Base-by-base conservation (phyloP, 2,329 filamentous ascomycete species). In the Coniosporium tulheliwenetii region DNA sequence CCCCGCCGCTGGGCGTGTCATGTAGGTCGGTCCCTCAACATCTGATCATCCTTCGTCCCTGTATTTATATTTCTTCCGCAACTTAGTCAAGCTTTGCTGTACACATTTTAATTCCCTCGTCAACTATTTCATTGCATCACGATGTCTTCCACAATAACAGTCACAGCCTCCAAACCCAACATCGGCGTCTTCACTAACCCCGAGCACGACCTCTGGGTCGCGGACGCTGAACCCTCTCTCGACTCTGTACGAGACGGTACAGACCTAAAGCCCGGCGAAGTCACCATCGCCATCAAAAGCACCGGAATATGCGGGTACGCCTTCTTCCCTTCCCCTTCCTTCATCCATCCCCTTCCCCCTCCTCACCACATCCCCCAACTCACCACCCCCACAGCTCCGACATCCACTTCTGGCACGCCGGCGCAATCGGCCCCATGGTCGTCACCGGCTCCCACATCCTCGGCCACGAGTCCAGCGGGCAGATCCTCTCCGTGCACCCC, bases 131-230 rank as follows among this genome's bases (percentile, higher is more conserved):
- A 35, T 35, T 15, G 32, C 32, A 8, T 35, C 32, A 35, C 42
- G 13, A 59, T 57, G 54, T 55, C 51, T 44, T 43, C 58, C 32
- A 53, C 49, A 16, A 56, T 54, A 10, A 47, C 46, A 9, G 59
- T 65, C 39, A 61, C 65, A 58, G 64, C 71, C 37, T 66, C 73
- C 43, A 91, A 93, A 71, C 66, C 83, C 43, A 96, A 96, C 65
- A 93, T 96, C 57, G 89, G 86, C 51, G 86, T 96, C 49, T 96
- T 82, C 71, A 96, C 89, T 40, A 94, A 96, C 66, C 85, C 89
- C 13, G 75, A 77, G 43, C 89, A 96, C 60, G 83, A 94, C 45
- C 70, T 96, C 40, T 96, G 87, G 85, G 76, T 95, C 45, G 81
- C 73, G 42, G 78, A 85, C 48, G 78, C 87, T 10, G 70, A 76